phyloP scores from a whole-genome alignment of 257 asterid genomes.

The Petunia axillaris region DNA sequence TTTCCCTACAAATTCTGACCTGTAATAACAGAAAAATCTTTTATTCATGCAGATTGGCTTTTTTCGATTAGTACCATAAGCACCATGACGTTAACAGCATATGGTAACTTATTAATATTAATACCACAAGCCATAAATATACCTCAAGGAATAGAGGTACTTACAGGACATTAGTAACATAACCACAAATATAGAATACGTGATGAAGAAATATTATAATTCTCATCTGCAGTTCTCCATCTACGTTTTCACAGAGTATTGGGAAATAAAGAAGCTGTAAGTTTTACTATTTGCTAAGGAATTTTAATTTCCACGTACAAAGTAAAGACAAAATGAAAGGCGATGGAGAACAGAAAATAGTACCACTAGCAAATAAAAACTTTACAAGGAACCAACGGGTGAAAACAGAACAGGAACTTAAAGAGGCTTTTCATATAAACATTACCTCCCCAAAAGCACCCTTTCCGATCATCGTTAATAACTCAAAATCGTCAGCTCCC shows the following conservation, averaged over 20 bases:
- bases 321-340: neutral
- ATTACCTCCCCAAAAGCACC: conserved; percentile 99
- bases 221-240: neutral
- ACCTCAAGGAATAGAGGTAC: neutral
- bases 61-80: conserved; percentile 13
- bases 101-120: neutral
- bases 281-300: neutral
- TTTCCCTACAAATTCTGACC: conserved; percentile 54
- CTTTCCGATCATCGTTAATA: conserved; percentile 94
- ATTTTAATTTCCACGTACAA: neutral
- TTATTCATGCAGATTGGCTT: conserved; percentile 16
- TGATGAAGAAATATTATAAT: neutral
- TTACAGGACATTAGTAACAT: neutral
- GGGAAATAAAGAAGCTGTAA: neutral
- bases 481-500: conserved; percentile 93
- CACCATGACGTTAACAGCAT: neutral
- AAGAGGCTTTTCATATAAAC: neutral
- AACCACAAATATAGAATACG: conserved; percentile 8
- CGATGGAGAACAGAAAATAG: neutral
- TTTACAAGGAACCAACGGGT: neutral
- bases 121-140: neutral
- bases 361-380: neutral
- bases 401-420: neutral
- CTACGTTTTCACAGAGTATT: neutral
- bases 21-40: conserved; percentile 28